These are phyloP conservation scores for Scheffersomyces segobiensis DNA, from an alignment of 1,139 yeast species.

Conservation along the genomic window DNA sequence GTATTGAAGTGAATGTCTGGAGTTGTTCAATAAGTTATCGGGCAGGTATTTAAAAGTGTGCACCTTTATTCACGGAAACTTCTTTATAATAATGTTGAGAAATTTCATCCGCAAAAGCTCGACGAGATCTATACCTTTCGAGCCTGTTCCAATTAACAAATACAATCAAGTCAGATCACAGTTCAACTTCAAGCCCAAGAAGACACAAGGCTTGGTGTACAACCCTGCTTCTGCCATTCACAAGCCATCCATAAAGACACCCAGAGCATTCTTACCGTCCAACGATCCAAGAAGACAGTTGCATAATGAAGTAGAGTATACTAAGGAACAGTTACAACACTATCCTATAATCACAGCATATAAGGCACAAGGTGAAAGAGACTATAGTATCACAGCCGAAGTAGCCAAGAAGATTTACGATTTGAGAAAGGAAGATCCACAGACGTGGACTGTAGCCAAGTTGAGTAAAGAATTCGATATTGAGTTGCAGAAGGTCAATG, in stretches of 20 bases:
- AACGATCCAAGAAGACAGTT: conserved; percentile 57
- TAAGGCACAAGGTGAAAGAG: conserved; percentile 37
- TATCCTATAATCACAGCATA: conserved; percentile 53
- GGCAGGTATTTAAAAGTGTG: background rate
- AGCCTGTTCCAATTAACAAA: conserved; percentile 39
- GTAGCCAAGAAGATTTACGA: conserved; percentile 61
- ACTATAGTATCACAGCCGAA: conserved; percentile 60
- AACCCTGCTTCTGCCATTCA: conserved; percentile 35
- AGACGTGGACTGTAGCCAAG: conserved; percentile 63
- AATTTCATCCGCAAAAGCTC: conserved; percentile 16
- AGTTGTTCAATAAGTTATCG: background rate
- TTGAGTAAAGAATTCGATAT: conserved; percentile 62
- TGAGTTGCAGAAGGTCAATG: conserved; percentile 28
- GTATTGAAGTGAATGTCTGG: background rate
- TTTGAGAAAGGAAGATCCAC: conserved; percentile 64
- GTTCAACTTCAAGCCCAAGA: conserved; percentile 44
- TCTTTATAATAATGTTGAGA: conserved; percentile 10
- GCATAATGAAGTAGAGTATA: conserved; percentile 23
- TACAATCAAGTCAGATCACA: conserved; percentile 41
- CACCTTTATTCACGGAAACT: background rate
- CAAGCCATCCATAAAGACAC: conserved; percentile 45
- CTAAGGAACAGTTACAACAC: conserved; percentile 44
- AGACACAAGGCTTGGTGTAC: conserved; percentile 40
- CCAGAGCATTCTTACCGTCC: conserved; percentile 69
- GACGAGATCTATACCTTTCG: conserved; percentile 24